Conservation (phyloP, 192 early-diverging fungal genomes). For the Backusella macrospora region DNA sequence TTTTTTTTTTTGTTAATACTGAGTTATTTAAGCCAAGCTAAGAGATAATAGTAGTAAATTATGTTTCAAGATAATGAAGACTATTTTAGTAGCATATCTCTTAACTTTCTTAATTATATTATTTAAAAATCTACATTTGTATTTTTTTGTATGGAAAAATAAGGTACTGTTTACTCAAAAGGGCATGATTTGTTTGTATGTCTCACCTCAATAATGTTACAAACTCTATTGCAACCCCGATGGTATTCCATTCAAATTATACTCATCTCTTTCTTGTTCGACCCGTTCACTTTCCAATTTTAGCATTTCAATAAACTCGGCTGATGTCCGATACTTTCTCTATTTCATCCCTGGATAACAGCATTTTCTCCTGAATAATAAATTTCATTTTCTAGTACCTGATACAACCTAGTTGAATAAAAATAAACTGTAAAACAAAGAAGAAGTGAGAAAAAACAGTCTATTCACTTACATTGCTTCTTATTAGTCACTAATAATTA, state of each 20-base stretch:
- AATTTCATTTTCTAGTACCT: neutral
- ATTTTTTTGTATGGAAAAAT: neutral
- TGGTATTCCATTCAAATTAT: neutral
- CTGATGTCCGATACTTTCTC: neutral
- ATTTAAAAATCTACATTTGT: neutral
- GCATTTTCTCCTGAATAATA: conserved; percentile 2
- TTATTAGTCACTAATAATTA: neutral
- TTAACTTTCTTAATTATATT: neutral
- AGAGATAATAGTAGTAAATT: neutral
- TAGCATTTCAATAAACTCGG: conserved; percentile 1
- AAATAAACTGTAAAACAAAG: no score
- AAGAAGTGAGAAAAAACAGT: no score
- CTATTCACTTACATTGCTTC: neutral
- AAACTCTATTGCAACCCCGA: neutral
- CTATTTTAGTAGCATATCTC: neutral
- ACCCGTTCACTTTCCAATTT: neutral
- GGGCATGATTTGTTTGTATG: conserved; percentile 5
- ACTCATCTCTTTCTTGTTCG: neutral
- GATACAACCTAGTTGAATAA: no score
- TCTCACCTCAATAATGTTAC: conserved; percentile 5
- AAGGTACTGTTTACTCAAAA: conserved; percentile 3
- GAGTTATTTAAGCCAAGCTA: neutral
- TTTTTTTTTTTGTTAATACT: neutral
- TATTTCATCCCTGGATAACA: neutral
- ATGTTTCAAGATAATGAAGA: neutral